Evolutionary conservation across 108 stramenopile genomes (phyloP).

Genomic region (Cyclotella distinguenda): DNA sequence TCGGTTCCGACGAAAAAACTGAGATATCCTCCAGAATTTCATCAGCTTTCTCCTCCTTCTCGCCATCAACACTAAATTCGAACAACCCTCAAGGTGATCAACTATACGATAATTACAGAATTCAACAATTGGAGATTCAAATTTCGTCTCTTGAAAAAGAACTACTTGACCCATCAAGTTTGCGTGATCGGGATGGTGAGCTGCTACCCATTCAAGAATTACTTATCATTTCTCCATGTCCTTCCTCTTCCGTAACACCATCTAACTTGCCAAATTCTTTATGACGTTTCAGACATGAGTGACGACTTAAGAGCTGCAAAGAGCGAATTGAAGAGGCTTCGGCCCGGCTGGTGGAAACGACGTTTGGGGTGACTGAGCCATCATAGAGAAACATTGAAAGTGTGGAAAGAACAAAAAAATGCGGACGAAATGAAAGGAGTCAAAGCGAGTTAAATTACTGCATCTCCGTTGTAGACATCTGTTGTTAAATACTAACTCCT

Average conservation of each 20-base stretch:
- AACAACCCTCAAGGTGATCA: background rate
- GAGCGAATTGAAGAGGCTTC: constrained; percentile 50
- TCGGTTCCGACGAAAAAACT: background rate
- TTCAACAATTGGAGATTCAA: constrained; percentile 48
- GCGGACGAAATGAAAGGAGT: too few species aligned
- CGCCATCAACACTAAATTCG: background rate
- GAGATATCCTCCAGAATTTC: constrained; percentile 7
- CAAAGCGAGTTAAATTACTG: too few species aligned
- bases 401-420: too few species aligned
- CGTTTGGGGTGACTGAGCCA: constrained; percentile 6
- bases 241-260: too few species aligned
- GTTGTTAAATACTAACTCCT: too few species aligned
- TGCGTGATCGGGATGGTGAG: constrained; percentile 38
- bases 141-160: constrained; percentile 52
- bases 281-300: constrained; percentile 34
- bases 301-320: constrained; percentile 56
- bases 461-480: too few species aligned
- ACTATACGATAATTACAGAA: constrained; percentile 1
- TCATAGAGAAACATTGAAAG: too few species aligned
- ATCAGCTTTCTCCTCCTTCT: too few species aligned
- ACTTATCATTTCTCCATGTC: too few species aligned
- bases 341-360: constrained; percentile 26
- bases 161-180: constrained; percentile 58
- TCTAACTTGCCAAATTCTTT: background rate
- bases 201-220: background rate